Evolutionary conservation across 306 rosid species (phyloP), one percentile per base, ranked within the genome.

Genomic region (Crotalaria pallida): DNA sequence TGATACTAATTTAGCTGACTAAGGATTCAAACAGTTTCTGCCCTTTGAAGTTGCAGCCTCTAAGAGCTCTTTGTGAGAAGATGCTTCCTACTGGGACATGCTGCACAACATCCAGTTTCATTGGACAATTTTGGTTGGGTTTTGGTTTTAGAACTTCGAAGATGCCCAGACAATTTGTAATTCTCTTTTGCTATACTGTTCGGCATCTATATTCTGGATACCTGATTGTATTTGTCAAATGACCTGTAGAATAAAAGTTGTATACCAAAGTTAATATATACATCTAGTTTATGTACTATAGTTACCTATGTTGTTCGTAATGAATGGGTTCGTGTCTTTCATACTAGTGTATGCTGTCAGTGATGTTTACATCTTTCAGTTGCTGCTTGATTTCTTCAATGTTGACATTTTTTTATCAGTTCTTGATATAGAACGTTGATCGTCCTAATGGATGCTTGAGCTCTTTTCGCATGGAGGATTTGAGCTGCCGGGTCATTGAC

Each of bases 1-100:
- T 74, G 78, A 75, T 80, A 77, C 82, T 80, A 82, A 80, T 76
- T 76, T 82, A 83, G 86, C 83, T 88, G 84, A 72, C 77, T 81
- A 65, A 77, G 86, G 82, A 85, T 82, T 84, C 94, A 78, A 79
- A 84, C 84, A 53, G 67, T 84, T 78, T 82, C 76, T 82, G 44
- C 74, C 80, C 84, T 79, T 71, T 87, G 86, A 81, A 85, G 90
- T 79, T 77, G 87, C 89, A 82, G 94, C 87, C 55, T 13, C 18
- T 24, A 58, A 67, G 62, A 83, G 92, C 84, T 45, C 82, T 50
- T 34, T 89, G 57, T 79, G 88, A 92, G 84, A 70, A 63, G 64
- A 41, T 57, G 51, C 81, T 72, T 77, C 56, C 78, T 38, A 60
- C 79, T 23, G 43, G 68, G 80, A 45, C 73, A 23, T 47, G 80